A percentile compares a stretch with the other conserved stretches of the same genome.
Evolutionary conservation across 179 eudicot genomes (phyloP).

Genomic region (Gypsophila paniculata): DNA sequence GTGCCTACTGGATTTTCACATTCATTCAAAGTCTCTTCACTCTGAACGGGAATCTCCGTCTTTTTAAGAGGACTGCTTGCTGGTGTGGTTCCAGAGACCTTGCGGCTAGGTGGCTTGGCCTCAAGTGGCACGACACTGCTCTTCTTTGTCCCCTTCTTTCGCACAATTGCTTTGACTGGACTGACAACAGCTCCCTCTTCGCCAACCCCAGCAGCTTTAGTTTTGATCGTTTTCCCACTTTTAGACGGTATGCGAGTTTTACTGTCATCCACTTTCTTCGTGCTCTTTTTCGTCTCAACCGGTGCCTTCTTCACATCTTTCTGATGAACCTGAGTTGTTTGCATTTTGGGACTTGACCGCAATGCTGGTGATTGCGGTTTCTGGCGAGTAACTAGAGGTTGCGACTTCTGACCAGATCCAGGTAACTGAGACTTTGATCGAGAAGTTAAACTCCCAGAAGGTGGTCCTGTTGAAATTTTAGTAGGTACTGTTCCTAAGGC

Average conservation of each 20-base stretch:
- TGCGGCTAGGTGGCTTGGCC: slow-evolving; percentile 68
- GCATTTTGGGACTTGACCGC: slow-evolving; percentile 55
- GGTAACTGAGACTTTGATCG: slow-evolving; percentile 53
- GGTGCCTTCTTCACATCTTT: slow-evolving; percentile 48
- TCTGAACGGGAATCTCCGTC: slow-evolving; percentile 36
- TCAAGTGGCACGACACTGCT: slow-evolving; percentile 92
- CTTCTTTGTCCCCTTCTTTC: slow-evolving; percentile 72
- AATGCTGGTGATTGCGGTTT: slow-evolving; percentile 30
- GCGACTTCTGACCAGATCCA: slow-evolving; percentile 27
- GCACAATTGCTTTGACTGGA: slow-evolving; percentile 51
- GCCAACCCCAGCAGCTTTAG: slow-evolving; percentile 34
- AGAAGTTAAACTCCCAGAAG: slow-evolving; percentile 44
- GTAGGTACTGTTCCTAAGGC: slow-evolving; percentile 46
- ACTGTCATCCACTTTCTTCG: slow-evolving; percentile 43
- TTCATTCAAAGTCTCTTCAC: slow-evolving; percentile 34
- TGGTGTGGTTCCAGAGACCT: slow-evolving; percentile 49
- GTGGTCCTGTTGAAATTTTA: slow-evolving; percentile 44
- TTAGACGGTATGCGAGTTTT: slow-evolving; percentile 36
- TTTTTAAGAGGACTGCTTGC: slow-evolving; percentile 33
- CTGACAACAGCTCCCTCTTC: slow-evolving; percentile 37
- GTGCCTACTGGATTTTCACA: slow-evolving; percentile 30
- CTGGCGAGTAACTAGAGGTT: slow-evolving; percentile 34
- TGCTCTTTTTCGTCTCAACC: slow-evolving; percentile 38
- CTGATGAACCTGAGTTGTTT: slow-evolving; percentile 38
- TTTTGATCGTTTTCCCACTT: slow-evolving; percentile 41